phyloP scores from a whole-genome alignment of 129 eudicot species.

The Centaurea solstitialis region DNA sequence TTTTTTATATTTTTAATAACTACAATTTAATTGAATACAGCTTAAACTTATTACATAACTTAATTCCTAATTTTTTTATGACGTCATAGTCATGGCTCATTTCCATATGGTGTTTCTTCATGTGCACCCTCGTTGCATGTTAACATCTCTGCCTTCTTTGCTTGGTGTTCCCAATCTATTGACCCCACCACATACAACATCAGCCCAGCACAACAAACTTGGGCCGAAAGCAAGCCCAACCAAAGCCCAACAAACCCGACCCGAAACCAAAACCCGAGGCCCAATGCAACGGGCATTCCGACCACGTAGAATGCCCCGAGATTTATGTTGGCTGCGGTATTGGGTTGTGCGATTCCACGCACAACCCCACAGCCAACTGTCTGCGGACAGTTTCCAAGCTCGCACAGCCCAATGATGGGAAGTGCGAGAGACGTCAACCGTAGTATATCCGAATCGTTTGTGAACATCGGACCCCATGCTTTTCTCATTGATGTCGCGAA shows the following conservation, averaged over 20 bases:
- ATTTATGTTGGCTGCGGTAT: slow-evolving; percentile 50
- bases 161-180: slow-evolving; percentile 52
- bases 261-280: slow-evolving; percentile 36
- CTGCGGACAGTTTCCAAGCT: slow-evolving; percentile 67
- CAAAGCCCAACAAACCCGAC: slow-evolving; percentile 65
- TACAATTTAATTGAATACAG: neutral
- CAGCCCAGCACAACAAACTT: slow-evolving; percentile 57
- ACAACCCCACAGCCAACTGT: slow-evolving; percentile 62
- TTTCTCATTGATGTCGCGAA: slow-evolving; percentile 35
- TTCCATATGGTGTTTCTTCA: slow-evolving; percentile 20
- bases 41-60: slow-evolving; percentile 6
- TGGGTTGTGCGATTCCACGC: slow-evolving; percentile 53
- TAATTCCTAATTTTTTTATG: slow-evolving; percentile 8
- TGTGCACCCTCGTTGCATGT: slow-evolving; percentile 29
- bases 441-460: slow-evolving; percentile 37
- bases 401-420: slow-evolving; percentile 61
- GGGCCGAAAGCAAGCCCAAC: slow-evolving; percentile 65
- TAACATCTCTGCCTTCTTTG: slow-evolving; percentile 45
- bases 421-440: slow-evolving; percentile 42
- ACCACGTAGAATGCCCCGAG: slow-evolving; percentile 56
- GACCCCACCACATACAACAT: slow-evolving; percentile 56
- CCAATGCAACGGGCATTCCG: slow-evolving; percentile 47
- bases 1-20: neutral
- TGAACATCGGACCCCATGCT: slow-evolving; percentile 47
- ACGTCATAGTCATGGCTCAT: slow-evolving; percentile 44